Percentiles rank a stretch among this genome's conserved stretches.
These are phyloP conservation scores for Zygoascus flipseniorum DNA, from an alignment of 805 yeast species.

Conservation along the genomic window DNA sequence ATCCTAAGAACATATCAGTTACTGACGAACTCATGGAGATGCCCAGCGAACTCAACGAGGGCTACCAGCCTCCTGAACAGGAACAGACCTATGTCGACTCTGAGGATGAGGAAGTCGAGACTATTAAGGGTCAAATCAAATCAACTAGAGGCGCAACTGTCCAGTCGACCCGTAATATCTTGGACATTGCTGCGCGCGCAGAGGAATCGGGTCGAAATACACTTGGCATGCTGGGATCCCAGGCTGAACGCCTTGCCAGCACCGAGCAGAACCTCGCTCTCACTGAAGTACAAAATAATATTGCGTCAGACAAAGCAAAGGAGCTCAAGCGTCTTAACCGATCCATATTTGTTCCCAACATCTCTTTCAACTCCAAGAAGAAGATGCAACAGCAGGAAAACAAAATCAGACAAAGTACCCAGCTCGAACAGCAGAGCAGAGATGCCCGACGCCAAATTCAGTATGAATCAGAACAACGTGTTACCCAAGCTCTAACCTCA, in stretches of 20 bases:
- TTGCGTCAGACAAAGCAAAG: slow-evolving; percentile 74
- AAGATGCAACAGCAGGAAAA: slow-evolving; percentile 69
- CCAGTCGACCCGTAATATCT: slow-evolving; percentile 74
- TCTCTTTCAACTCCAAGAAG: slow-evolving; percentile 70
- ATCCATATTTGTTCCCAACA: slow-evolving; percentile 70
- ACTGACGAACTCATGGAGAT: slow-evolving; percentile 23
- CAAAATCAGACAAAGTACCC: slow-evolving; percentile 50
- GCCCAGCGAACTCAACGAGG: slow-evolving; percentile 17
- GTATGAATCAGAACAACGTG: slow-evolving; percentile 58
- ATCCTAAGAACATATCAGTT: slow-evolving; percentile 1
- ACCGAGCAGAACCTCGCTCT: slow-evolving; percentile 70
- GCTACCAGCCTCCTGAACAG: slow-evolving; percentile 10
- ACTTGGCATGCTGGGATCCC: slow-evolving; percentile 88
- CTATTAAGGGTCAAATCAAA: slow-evolving; percentile 70
- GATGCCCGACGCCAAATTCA: slow-evolving; percentile 54
- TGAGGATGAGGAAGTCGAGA: slow-evolving; percentile 86
- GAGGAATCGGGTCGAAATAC: slow-evolving; percentile 73
- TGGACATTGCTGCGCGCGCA: slow-evolving; percentile 63
- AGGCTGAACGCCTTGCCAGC: slow-evolving; percentile 73
- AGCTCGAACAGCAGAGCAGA: slow-evolving; percentile 51
- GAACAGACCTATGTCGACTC: slow-evolving; percentile 13
- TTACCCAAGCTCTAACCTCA: slow-evolving; percentile 40
- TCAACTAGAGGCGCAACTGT: slow-evolving; percentile 83
- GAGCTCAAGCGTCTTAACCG: slow-evolving; percentile 75
- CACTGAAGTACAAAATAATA: slow-evolving; percentile 71